Evolutionary conservation across 768 basidiomycete genomes (phyloP).

Genomic region (Boletus eberwhitei): DNA sequence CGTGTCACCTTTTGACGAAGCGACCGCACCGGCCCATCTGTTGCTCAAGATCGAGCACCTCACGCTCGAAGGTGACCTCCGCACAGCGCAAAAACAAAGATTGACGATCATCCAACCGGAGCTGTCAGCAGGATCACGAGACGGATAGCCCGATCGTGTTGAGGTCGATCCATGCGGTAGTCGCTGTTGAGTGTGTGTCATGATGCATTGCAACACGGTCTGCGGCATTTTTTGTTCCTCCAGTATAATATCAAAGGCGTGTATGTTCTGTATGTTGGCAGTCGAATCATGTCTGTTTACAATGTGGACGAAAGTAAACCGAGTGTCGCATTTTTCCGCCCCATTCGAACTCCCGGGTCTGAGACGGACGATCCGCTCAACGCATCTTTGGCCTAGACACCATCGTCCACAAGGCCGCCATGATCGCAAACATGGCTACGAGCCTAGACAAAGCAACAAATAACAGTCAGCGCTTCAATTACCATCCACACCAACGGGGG

Average conservation of each 20-base stretch:
- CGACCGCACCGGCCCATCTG: constrained; percentile 4
- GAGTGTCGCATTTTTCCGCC: no score
- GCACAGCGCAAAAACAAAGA: neutral
- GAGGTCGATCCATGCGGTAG: no score
- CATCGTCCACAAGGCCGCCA: no score
- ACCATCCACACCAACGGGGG: no score
- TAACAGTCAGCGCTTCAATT: no score
- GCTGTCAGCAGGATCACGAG: neutral
- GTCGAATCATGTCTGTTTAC: no score
- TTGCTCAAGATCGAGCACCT: constrained; percentile 20
- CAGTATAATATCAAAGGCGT: neutral
- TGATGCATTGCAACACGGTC: neutral
- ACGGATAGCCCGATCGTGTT: constrained; percentile 1
- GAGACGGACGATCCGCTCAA: neutral
- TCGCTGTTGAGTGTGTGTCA: neutral
- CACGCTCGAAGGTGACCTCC: constrained; percentile 10
- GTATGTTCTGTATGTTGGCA: no score
- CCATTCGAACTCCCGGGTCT: no score
- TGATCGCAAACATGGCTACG: no score
- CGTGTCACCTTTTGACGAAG: constrained; percentile 12
- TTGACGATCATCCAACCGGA: constrained; percentile 7
- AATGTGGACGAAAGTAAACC: no score
- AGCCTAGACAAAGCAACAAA: no score
- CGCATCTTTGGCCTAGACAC: constrained; percentile 21
- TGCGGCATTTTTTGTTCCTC: neutral